These are phyloP conservation scores for Taxawa tesnikishii DNA, from an alignment of 2,329 filamentous ascomycete genomes.

Conservation along the genomic window DNA sequence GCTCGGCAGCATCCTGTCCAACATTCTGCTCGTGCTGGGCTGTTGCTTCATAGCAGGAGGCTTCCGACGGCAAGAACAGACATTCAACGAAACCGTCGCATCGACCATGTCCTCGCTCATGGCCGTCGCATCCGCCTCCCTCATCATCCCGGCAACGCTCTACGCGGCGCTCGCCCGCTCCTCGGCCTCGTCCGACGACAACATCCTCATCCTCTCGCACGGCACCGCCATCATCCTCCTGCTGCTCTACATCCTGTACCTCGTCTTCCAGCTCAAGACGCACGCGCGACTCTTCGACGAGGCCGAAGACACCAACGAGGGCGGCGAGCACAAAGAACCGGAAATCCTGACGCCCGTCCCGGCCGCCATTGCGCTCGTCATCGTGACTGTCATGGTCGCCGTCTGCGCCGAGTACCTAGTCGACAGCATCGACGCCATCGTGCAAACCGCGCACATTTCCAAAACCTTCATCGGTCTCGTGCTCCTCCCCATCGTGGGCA, in stretches of 20 bases:
- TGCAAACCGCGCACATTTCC: conserved; percentile 37
- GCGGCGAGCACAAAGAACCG: conserved; percentile 13
- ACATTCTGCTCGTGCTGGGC: conserved; percentile 64
- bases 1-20: conserved; percentile 91
- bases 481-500: conserved; percentile 48
- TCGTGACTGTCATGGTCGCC: conserved; percentile 37
- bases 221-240: conserved; percentile 43
- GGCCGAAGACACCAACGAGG: conserved; percentile 18
- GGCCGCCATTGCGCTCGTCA: conserved; percentile 31
- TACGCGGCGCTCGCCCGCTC: conserved; percentile 33
- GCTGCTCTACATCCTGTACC: conserved; percentile 40
- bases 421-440: conserved; percentile 41
- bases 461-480: conserved; percentile 47
- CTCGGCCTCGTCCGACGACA: conserved; percentile 25
- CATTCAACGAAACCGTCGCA: conserved; percentile 63
- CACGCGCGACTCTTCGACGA: conserved; percentile 36
- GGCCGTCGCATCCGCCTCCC: conserved; percentile 41
- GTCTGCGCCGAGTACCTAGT: conserved; percentile 43
- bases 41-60: conserved; percentile 42
- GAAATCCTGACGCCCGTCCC: conserved; percentile 32
- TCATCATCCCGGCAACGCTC: conserved; percentile 42
- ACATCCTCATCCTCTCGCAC: conserved; percentile 38
- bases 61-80: conserved; percentile 28
- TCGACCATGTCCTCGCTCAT: conserved; percentile 59
- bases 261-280: conserved; percentile 42